Evolutionary conservation across 345 rosid species (phyloP).

Genomic region (Pseudoturritis turrita): DNA sequence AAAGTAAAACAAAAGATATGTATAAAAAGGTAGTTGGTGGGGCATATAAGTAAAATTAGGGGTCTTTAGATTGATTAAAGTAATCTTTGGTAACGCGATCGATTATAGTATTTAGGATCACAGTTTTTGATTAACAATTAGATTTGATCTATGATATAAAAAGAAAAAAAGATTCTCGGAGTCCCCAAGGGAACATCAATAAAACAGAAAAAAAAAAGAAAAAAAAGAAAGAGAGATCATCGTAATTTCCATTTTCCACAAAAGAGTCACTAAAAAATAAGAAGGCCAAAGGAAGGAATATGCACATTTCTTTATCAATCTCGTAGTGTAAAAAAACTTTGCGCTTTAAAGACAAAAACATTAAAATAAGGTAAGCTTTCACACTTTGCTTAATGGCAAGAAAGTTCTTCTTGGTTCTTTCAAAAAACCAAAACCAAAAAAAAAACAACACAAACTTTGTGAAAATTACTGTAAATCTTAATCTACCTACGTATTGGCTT

Average conservation of each 20-base stretch:
- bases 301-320: background rate
- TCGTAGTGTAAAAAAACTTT: conserved; percentile 1
- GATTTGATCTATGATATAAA: conserved; percentile 1
- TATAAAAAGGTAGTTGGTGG: conserved; percentile 16
- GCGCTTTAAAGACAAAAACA: conserved; percentile 3
- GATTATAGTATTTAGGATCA: background rate
- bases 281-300: background rate
- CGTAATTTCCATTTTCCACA: conserved; percentile 18
- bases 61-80: background rate
- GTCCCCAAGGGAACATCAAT: conserved; percentile 25
- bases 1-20: background rate
- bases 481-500: conserved; percentile 14
- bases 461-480: conserved; percentile 10
- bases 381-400: conserved; percentile 29
- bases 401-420: conserved; percentile 7
- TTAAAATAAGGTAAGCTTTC: conserved; percentile 29
- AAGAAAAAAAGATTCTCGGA: conserved; percentile 15
- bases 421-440: background rate
- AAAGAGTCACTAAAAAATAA: background rate
- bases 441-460: background rate
- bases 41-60: conserved; percentile 7
- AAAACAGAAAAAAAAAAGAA: background rate
- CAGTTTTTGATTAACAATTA: no score
- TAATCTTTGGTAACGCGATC: background rate
- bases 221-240: conserved; percentile 1